Percentiles rank a stretch among this genome's conserved stretches.
phyloP scores from a whole-genome alignment of 208 protist species.

The Crithidia brevicula region DNA sequence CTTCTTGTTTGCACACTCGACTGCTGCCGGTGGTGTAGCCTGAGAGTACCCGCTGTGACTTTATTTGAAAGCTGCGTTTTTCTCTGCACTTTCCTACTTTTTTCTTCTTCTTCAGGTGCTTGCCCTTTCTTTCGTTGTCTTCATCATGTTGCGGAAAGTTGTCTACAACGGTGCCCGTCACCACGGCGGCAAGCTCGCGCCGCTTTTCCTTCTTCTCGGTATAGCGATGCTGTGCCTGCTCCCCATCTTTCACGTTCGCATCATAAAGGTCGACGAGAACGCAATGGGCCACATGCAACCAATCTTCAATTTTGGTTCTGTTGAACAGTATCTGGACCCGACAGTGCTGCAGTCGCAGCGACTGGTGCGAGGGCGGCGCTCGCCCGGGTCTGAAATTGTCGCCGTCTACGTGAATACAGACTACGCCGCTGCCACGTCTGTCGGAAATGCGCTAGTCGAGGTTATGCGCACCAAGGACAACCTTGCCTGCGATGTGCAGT shows the following conservation, averaged over 20 bases:
- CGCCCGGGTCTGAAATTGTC: slow-evolving; percentile 64
- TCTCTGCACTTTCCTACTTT: too few relatives aligned
- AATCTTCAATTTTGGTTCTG: neutral
- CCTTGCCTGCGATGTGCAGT: slow-evolving; percentile 61
- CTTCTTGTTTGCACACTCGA: too few relatives aligned
- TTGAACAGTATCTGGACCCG: slow-evolving; percentile 15
- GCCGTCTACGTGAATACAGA: slow-evolving; percentile 69
- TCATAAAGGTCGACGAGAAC: slow-evolving; percentile 63
- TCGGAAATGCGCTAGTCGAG: slow-evolving; percentile 57
- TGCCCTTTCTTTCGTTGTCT: neutral
- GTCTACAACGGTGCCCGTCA: slow-evolving; percentile 29
- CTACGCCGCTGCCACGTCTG: slow-evolving; percentile 37
- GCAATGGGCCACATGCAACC: slow-evolving; percentile 41
- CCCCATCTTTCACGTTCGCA: slow-evolving; percentile 32
- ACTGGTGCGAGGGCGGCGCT: slow-evolving; percentile 61
- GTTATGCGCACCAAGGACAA: slow-evolving; percentile 36
- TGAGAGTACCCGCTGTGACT: too few relatives aligned
- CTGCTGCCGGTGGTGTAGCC: too few relatives aligned
- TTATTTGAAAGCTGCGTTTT: too few relatives aligned
- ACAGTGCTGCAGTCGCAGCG: slow-evolving; percentile 29
- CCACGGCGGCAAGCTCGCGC: slow-evolving; percentile 43
- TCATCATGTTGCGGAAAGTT: slow-evolving; percentile 35
- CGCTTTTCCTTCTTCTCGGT: slow-evolving; percentile 46
- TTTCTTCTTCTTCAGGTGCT: neutral
- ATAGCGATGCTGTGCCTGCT: slow-evolving; percentile 47